A percentile compares a stretch with the other conserved stretches of the same genome.
phyloP scores from a whole-genome alignment of 768 basidiomycete genomes.

The Phylloporus sp. region DNA sequence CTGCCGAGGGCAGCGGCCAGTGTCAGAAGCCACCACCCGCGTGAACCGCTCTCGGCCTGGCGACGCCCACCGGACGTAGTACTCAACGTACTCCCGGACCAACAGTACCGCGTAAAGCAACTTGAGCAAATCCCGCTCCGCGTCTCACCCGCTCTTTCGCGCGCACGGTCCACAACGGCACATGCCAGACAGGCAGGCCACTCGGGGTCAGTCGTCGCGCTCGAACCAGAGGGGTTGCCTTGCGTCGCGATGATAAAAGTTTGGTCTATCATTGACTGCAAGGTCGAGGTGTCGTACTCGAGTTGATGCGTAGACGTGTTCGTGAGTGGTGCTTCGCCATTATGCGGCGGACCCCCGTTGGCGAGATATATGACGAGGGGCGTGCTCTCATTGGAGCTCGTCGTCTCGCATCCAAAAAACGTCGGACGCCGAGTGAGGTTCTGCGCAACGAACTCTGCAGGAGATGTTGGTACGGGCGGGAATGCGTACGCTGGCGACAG shows the following conservation, averaged over 20 bases:
- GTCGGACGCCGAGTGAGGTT: conserved; percentile 38
- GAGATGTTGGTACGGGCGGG: conserved; percentile 28
- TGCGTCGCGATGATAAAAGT: conserved; percentile 42
- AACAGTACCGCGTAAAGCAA: conserved; percentile 34
- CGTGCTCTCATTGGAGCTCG: conserved; percentile 25
- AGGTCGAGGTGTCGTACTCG: conserved; percentile 33
- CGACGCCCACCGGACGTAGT: not conserved
- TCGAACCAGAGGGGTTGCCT: conserved; percentile 32
- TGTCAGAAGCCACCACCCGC: conserved; percentile 2
- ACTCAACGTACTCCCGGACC: conserved; percentile 13
- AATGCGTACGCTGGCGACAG: conserved; percentile 33
- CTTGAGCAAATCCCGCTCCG: conserved; percentile 30
- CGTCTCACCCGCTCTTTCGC: conserved; percentile 21
- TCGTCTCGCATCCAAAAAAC: conserved; percentile 44
- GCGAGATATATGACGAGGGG: conserved; percentile 60
- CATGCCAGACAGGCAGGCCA: conserved; percentile 53
- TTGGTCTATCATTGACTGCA: conserved; percentile 45
- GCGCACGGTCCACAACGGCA: conserved; percentile 46
- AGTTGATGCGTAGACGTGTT: conserved; percentile 42
- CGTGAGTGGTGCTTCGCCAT: conserved; percentile 36
- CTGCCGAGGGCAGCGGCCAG: conserved; percentile 11
- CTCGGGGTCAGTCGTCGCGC: conserved; percentile 32
- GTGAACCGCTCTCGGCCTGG: not conserved
- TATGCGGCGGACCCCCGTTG: conserved; percentile 44
- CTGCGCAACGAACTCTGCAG: conserved; percentile 31